These are phyloP conservation scores for Trichoderma oligosporum DNA, from an alignment of 2,329 filamentous ascomycete species.

Conservation along the genomic window DNA sequence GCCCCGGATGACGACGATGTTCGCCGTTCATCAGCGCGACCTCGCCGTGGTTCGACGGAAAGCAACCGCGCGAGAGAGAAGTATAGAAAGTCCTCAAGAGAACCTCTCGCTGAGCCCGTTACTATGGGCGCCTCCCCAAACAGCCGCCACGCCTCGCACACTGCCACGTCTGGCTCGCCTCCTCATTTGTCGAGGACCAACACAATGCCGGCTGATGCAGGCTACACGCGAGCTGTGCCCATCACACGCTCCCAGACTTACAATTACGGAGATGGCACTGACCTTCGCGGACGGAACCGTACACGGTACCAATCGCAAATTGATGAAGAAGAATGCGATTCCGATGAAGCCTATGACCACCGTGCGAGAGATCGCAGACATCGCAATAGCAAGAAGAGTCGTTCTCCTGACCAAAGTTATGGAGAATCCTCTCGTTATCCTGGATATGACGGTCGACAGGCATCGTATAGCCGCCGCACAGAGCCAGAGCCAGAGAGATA, in stretches of 20 bases:
- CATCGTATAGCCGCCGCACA: conserved; percentile 30
- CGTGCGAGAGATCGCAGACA: conserved; percentile 33
- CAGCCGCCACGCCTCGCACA: conserved; percentile 29
- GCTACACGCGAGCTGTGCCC: conserved; percentile 30
- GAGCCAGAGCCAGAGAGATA: conserved; percentile 25
- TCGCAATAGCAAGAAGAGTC: conserved; percentile 35
- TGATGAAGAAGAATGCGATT: conserved; percentile 34
- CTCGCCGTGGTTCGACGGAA: conserved; percentile 35
- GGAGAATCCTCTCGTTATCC: conserved; percentile 31
- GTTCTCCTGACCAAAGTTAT: conserved; percentile 31
- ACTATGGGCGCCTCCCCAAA: conserved; percentile 31
- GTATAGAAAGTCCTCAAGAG: conserved; percentile 32
- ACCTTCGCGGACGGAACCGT: conserved; percentile 37
- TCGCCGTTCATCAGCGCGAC: conserved; percentile 33
- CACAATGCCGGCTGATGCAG: conserved; percentile 34
- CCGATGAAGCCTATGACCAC: conserved; percentile 34
- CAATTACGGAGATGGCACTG: conserved; percentile 26
- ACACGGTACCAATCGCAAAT: conserved; percentile 37
- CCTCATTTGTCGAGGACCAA: conserved; percentile 35
- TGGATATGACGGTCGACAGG: conserved; percentile 30
- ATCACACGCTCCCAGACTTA: conserved; percentile 36
- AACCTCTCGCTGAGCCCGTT: conserved; percentile 33
- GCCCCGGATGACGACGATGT: conserved; percentile 32
- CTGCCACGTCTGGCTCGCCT: conserved; percentile 31
- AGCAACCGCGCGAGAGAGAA: conserved; percentile 27